A percentile compares a stretch with the other conserved stretches of the same genome.
Evolutionary conservation across 2,329 filamentous ascomycete genomes (phyloP).

Genomic region (Blastomyces silverae): DNA sequence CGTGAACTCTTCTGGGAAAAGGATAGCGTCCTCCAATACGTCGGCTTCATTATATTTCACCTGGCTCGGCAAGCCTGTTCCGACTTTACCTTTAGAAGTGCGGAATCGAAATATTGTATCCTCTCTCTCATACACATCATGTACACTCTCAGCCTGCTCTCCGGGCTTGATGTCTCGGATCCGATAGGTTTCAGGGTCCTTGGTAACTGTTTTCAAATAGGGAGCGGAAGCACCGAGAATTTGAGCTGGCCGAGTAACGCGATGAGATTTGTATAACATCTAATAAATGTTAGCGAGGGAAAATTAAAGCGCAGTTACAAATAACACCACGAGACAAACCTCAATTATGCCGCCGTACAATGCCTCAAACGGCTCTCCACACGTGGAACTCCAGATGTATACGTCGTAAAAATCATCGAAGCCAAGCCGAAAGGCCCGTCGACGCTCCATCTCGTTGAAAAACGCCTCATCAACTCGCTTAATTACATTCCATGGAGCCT

Average conservation of each 20-base stretch:
- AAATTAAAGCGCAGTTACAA: neutral
- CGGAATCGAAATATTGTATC: conserved; percentile 15
- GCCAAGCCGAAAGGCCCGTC: conserved; percentile 35
- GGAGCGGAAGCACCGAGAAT: conserved; percentile 19
- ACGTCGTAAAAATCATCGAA: conserved; percentile 43
- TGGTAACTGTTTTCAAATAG: conserved; percentile 36
- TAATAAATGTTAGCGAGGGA: conserved; percentile 19
- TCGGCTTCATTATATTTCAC: conserved; percentile 39
- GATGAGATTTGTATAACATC: conserved; percentile 36
- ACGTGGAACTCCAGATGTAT: conserved; percentile 37
- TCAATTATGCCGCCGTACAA: conserved; percentile 29
- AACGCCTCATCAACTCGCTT: conserved; percentile 34
- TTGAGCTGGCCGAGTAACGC: conserved; percentile 23
- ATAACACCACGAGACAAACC: conserved; percentile 20
- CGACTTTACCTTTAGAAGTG: conserved; percentile 10
- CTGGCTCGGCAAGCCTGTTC: conserved; percentile 19
- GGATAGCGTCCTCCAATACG: conserved; percentile 36
- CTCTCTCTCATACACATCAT: conserved; percentile 14
- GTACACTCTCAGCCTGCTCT: conserved; percentile 23
- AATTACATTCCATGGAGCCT: conserved; percentile 35
- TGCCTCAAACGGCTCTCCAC: conserved; percentile 29
- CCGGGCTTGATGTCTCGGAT: conserved; percentile 35
- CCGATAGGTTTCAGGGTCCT: conserved; percentile 31
- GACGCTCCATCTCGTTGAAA: conserved; percentile 37
- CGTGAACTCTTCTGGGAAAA: conserved; percentile 37